Evolutionary conservation across 257 asterid species (phyloP).

Genomic region (Lithospermum erythrorhizon): DNA sequence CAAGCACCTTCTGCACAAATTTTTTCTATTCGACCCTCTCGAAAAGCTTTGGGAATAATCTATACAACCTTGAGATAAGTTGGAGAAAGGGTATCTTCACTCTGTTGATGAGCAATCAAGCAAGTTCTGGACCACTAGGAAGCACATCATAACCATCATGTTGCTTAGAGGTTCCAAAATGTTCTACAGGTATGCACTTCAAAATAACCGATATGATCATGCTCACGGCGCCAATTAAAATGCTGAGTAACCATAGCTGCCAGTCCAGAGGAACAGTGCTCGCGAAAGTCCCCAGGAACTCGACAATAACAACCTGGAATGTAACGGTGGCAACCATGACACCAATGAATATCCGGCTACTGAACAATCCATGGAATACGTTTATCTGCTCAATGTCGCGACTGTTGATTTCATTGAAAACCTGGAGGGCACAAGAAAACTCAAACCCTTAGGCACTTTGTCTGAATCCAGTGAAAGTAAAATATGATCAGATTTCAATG

Average conservation of each 20-base stretch:
- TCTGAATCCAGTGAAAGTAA: background rate
- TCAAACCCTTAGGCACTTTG: background rate
- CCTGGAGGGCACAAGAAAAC: slow-evolving; percentile 31
- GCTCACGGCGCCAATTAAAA: slow-evolving; percentile 50
- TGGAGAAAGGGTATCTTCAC: background rate
- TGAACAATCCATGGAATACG: slow-evolving; percentile 55
- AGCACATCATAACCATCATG: slow-evolving; percentile 65
- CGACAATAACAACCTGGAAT: slow-evolving; percentile 84
- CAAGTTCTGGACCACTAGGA: slow-evolving; percentile 43
- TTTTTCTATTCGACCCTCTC: no score
- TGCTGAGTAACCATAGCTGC: slow-evolving; percentile 70
- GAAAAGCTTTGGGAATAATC: background rate
- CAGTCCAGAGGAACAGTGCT: slow-evolving; percentile 77
- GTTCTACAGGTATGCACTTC: slow-evolving; percentile 71
- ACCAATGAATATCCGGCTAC: slow-evolving; percentile 60
- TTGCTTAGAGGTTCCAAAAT: slow-evolving; percentile 19
- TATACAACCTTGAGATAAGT: background rate
- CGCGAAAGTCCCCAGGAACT: slow-evolving; percentile 86
- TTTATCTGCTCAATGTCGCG: slow-evolving; percentile 90
- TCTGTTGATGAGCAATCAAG: slow-evolving; percentile 5
- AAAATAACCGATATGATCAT: slow-evolving; percentile 59
- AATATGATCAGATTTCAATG: background rate
- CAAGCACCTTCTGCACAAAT: no score
- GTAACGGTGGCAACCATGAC: slow-evolving; percentile 49
- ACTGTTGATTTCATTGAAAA: slow-evolving; percentile 95